Conservation (phyloP, 768 basidiomycete species). For the Lactifluus piperatus region DNA sequence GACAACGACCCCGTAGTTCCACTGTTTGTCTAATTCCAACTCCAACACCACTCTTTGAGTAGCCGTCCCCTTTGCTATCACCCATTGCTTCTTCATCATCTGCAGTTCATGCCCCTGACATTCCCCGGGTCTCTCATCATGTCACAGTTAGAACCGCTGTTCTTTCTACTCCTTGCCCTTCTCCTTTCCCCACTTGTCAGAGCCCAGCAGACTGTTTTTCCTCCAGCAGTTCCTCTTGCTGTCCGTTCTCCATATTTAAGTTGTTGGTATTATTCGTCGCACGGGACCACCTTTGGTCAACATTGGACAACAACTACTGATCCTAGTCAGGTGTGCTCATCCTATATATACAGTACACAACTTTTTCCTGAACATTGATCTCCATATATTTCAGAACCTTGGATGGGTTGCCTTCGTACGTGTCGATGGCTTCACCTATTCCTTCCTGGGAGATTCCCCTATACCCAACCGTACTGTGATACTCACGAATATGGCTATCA, state of each 20-base stretch:
- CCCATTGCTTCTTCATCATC: background rate
- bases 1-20: background rate
- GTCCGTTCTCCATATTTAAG: slow-evolving; percentile 25
- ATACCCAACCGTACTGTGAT: slow-evolving; percentile 10
- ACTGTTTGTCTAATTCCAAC: background rate
- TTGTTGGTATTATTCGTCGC: slow-evolving; percentile 17
- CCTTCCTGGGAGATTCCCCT: slow-evolving; percentile 14
- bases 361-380: background rate
- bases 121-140: background rate
- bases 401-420: slow-evolving; percentile 11
- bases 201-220: slow-evolving; percentile 17
- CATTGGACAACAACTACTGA: slow-evolving; percentile 17
- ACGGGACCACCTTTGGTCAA: background rate
- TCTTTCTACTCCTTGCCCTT: background rate
- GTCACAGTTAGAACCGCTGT: background rate
- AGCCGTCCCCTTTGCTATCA: background rate
- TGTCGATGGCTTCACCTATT: slow-evolving; percentile 15
- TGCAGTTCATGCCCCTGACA: background rate
- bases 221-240: slow-evolving; percentile 22
- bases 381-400: background rate
- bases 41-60: slow-evolving; percentile 1
- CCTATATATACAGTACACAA: background rate
- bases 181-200: background rate
- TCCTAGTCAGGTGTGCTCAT: background rate
- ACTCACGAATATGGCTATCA: slow-evolving; percentile 24